Conservation (phyloP, 495 filamentous ascomycete species). For the Trichocladium uniseriatum region DNA sequence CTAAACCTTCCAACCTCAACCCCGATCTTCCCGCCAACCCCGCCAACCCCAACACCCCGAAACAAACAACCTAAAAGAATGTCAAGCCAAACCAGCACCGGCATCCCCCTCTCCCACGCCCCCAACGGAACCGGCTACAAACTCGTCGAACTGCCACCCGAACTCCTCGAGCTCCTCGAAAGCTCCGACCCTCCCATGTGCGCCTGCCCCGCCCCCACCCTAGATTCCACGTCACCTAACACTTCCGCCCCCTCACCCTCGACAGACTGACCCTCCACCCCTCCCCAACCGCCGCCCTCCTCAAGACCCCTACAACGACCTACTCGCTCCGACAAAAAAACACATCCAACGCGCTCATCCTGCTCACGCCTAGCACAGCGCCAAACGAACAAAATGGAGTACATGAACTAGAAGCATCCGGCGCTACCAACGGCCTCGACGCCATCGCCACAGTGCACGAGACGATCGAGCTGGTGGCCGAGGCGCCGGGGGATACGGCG, state of each 20-base stretch:
- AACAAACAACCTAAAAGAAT: background rate
- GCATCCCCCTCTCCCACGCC: slow-evolving; percentile 54
- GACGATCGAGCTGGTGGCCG: slow-evolving; percentile 57
- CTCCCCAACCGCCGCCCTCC: slow-evolving; percentile 54
- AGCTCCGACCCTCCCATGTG: slow-evolving; percentile 52
- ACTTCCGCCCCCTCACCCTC: background rate
- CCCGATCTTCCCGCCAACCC: too few species aligned
- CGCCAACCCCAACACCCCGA: too few species aligned
- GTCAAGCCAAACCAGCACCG: background rate
- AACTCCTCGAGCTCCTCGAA: slow-evolving; percentile 57
- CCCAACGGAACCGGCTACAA: slow-evolving; percentile 55
- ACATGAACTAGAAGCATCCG: background rate
- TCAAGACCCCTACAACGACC: slow-evolving; percentile 60
- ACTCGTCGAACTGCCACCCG: slow-evolving; percentile 72
- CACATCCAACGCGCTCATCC: slow-evolving; percentile 77
- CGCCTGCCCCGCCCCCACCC: slow-evolving; percentile 14
- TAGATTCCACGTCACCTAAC: background rate
- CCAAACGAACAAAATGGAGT: slow-evolving; percentile 2
- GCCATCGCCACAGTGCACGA: slow-evolving; percentile 62
- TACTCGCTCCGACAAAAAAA: slow-evolving; percentile 83
- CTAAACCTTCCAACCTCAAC: too few species aligned
- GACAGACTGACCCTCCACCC: slow-evolving; percentile 62
- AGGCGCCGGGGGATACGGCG: slow-evolving; percentile 20
- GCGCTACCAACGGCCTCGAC: slow-evolving; percentile 39
- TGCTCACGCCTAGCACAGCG: slow-evolving; percentile 44